Evolutionary conservation across 768 basidiomycete species (phyloP), one percentile per base, ranked within the genome.

Genomic region (Mycena indigotica): DNA sequence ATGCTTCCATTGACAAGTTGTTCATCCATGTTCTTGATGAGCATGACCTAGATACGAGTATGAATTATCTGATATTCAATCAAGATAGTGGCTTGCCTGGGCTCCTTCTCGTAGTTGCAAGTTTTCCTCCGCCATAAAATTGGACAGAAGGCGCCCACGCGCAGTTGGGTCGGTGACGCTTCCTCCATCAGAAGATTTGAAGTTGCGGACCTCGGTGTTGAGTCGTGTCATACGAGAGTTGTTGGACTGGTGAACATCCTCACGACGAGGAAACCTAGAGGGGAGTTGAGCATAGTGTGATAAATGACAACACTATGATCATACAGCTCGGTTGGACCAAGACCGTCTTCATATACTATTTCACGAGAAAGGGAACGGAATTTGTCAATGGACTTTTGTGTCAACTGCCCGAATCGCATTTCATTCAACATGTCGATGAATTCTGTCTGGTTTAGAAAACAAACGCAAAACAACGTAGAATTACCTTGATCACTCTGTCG

Each of bases 381-480:
- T 54, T 80, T 85, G 28, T 67, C 55, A 57, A 94, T 86, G 0
- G 94, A 95, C 21, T 76, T 73, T 2, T 67, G 59, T 1, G 86
- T 81, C 28, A 98, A 73, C 17, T 64, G 74, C 3, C 97, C 97
- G 65, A 93, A 96, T 16, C 97, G 86, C 97, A 98, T 98, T 71
- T 98, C 95, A 69, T 98, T 99, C 50, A 98, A 78, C 94, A 98
- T 98, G 70, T 92, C 81, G 50, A 99, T 84, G 68, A 99, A 98
- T 52, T 86, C 94, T 94, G 69, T 21, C 58, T 51, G 6, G 50
- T 56, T 48, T 40, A 40, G 30, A 51, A 44, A 29, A 40, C 17
- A 52, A 28, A 41, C 26, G 44, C 29, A 24, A 28, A 45, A 12
- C 48, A 60, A 19, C 38, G 55, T 70, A 83, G 51, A 23, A 13